These are phyloP conservation scores for Plantago ovata DNA, from an alignment of 257 asterid genomes.

Conservation along the genomic window DNA sequence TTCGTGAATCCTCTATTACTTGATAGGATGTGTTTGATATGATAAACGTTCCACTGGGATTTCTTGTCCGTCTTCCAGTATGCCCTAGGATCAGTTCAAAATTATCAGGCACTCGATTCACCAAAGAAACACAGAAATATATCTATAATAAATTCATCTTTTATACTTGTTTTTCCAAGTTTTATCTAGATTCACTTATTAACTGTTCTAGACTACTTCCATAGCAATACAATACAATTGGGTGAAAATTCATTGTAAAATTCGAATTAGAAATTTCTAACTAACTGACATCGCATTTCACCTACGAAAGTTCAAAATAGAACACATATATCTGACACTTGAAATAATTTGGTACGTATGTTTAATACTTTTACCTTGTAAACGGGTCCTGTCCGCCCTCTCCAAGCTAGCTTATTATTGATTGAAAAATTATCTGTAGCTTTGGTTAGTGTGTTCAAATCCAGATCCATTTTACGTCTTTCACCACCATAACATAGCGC, in stretches of 20 bases:
- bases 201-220: background rate
- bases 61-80: constrained; percentile 36
- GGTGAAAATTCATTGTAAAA: too few relatives aligned
- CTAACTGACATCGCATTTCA: too few relatives aligned
- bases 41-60: constrained; percentile 57
- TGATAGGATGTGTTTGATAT: constrained; percentile 37
- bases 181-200: too few relatives aligned
- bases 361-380: too few relatives aligned
- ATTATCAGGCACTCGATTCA: too few relatives aligned
- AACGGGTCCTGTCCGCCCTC: constrained; percentile 65
- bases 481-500: background rate
- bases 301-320: too few relatives aligned
- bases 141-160: too few relatives aligned
- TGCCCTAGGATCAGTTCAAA: constrained; percentile 35
- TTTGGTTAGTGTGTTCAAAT: constrained; percentile 17
- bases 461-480: constrained; percentile 23
- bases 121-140: too few relatives aligned
- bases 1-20: constrained; percentile 53
- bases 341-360: too few relatives aligned
- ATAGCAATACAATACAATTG: background rate
- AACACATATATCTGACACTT: too few relatives aligned
- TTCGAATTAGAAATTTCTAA: too few relatives aligned
- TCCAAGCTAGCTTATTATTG: constrained; percentile 40
- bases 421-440: constrained; percentile 42
- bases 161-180: too few relatives aligned